These are phyloP conservation scores for Sordariomycetes sp. DNA, from an alignment of 2,329 filamentous ascomycete genomes.

Conservation along the genomic window DNA sequence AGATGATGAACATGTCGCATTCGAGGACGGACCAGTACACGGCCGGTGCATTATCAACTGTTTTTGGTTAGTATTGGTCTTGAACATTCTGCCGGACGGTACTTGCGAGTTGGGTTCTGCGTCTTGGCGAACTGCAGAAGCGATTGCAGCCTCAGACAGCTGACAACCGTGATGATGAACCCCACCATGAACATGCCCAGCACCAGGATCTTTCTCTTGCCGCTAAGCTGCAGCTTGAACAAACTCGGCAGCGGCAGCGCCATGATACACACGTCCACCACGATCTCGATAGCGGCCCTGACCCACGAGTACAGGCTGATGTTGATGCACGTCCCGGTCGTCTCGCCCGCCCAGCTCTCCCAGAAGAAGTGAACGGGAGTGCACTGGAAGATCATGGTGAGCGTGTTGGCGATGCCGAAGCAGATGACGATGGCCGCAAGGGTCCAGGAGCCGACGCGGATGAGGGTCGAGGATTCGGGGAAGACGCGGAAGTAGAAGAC, in stretches of 20 bases:
- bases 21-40: conserved; percentile 30
- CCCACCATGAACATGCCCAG: conserved; percentile 41
- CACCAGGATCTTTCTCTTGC: conserved; percentile 38
- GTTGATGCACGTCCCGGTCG: conserved; percentile 37
- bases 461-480: conserved; percentile 28
- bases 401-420: conserved; percentile 31
- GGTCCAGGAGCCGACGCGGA: conserved; percentile 28
- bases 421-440: conserved; percentile 19
- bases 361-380: conserved; percentile 41
- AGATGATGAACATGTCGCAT: conserved; percentile 26
- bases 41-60: conserved; percentile 14
- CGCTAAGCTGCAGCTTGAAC: conserved; percentile 28
- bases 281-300: conserved; percentile 41
- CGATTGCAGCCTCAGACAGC: conserved; percentile 24
- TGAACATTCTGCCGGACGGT: neutral
- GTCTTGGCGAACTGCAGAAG: conserved; percentile 14
- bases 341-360: conserved; percentile 38
- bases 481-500: conserved; percentile 49
- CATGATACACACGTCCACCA: conserved; percentile 41
- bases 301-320: conserved; percentile 39
- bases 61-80: too few relatives aligned
- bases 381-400: conserved; percentile 40
- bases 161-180: conserved; percentile 26
- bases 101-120: conserved; percentile 12
- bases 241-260: conserved; percentile 38